A percentile compares a stretch with the other conserved stretches of the same genome.
Evolutionary conservation across 176 grass and related monocot genomes (phyloP).

Genomic region (Lolium perenne): DNA sequence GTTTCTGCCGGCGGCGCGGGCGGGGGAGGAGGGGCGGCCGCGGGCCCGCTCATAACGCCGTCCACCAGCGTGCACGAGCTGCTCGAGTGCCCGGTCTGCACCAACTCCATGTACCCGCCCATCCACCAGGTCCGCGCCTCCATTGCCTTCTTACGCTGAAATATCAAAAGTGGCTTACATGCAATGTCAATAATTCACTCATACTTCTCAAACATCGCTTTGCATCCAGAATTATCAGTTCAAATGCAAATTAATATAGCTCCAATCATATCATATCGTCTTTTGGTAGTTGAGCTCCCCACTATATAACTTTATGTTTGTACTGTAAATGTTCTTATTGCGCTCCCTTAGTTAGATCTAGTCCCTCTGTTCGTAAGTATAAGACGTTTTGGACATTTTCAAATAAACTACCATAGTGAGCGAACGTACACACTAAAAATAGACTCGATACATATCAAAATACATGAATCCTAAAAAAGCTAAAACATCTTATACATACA

Average conservation of each 20-base stretch:
- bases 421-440: too few relatives aligned
- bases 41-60: conserved; percentile 62
- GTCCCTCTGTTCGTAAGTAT: too few relatives aligned
- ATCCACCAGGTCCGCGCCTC: conserved; percentile 54
- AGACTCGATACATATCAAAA: too few relatives aligned
- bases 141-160: too few relatives aligned
- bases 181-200: neutral
- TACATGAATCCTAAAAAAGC: too few relatives aligned
- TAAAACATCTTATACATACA: neutral
- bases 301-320: neutral
- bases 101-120: conserved; percentile 67
- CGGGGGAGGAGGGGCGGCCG: neutral
- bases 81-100: conserved; percentile 70
- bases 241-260: neutral
- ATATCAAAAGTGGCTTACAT: neutral
- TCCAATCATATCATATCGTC: neutral
- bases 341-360: neutral
- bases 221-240: neutral
- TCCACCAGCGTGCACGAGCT: conserved; percentile 63
- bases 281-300: neutral
- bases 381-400: too few relatives aligned
- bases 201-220: neutral
- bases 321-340: conserved; percentile 6
- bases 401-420: too few relatives aligned
- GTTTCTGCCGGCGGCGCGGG: conserved; percentile 37